Percentiles rank a stretch among this genome's conserved stretches.
These are phyloP conservation scores for Cystobasidium sp. DNA, from an alignment of 1,284 basidiomycete genomes.

Conservation along the genomic window DNA sequence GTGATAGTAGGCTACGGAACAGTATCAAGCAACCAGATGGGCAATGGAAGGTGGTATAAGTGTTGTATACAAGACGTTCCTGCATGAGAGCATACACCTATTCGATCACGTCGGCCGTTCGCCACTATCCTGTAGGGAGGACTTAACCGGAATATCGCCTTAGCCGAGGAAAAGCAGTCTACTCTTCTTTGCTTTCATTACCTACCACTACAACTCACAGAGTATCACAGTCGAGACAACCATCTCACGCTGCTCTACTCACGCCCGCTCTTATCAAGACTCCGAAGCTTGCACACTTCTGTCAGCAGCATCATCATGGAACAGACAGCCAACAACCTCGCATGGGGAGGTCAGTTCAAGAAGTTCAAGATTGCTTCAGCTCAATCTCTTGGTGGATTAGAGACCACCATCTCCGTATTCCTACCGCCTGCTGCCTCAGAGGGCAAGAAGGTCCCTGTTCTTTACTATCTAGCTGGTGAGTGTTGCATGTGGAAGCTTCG, in stretches of 20 bases:
- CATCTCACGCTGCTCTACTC: background rate
- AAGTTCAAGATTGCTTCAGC: conserved; percentile 91
- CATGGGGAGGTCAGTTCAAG: conserved; percentile 74
- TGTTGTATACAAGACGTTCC: too few species aligned
- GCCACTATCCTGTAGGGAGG: too few species aligned
- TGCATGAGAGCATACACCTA: too few species aligned
- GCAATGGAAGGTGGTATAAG: too few species aligned
- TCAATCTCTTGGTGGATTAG: conserved; percentile 73
- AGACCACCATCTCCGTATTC: conserved; percentile 87
- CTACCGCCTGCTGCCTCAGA: conserved; percentile 68
- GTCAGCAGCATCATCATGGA: conserved; percentile 32
- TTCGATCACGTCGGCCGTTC: too few species aligned
- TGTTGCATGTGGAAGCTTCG: background rate
- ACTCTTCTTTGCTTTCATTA: too few species aligned
- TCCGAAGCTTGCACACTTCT: background rate
- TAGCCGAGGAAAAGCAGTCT: too few species aligned
- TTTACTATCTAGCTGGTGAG: conserved; percentile 84
- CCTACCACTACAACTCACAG: too few species aligned
- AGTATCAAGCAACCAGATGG: too few species aligned
- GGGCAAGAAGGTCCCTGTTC: conserved; percentile 71
- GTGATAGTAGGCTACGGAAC: background rate
- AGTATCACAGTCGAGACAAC: too few species aligned
- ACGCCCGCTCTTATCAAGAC: background rate
- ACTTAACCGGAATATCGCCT: too few species aligned
- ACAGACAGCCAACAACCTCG: conserved; percentile 74